These are phyloP conservation scores for Fraxinus floribunda DNA, from an alignment of 305 asterid genomes.

Conservation along the genomic window DNA sequence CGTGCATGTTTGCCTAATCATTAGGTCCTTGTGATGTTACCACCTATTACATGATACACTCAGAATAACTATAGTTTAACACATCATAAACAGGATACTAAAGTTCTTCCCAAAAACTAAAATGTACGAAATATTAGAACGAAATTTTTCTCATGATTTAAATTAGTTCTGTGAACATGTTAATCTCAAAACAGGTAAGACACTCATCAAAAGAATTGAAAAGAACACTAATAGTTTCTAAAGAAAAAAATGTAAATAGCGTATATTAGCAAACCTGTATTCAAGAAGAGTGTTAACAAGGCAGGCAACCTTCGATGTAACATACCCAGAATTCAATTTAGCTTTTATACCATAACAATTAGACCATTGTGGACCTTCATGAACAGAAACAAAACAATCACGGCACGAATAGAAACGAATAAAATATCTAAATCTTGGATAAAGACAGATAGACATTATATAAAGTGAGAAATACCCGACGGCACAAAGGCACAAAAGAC, in stretches of 20 bases:
- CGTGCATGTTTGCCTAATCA: background rate
- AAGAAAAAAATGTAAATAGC: background rate
- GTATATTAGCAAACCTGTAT: constrained; percentile 56
- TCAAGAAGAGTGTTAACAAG: constrained; percentile 67
- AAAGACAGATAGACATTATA: background rate
- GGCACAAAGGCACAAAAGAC: constrained; percentile 44
- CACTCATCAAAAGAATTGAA: background rate
- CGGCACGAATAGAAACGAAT: constrained; percentile 15
- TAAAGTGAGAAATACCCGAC: constrained; percentile 40
- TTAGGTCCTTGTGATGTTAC: background rate
- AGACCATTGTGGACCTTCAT: constrained; percentile 42
- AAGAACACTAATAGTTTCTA: background rate
- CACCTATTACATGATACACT: background rate
- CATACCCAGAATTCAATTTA: constrained; percentile 47
- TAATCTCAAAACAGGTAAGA: background rate
- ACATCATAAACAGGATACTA: background rate
- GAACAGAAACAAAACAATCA: constrained; percentile 3
- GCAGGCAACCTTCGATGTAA: constrained; percentile 58
- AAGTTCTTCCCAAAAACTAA: background rate
- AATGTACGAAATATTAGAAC: background rate
- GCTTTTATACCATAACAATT: constrained; percentile 29
- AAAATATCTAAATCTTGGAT: constrained; percentile 2
- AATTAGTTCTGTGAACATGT: background rate
- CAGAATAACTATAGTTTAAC: background rate
- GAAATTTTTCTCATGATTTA: background rate